A percentile compares a stretch with the other conserved stretches of the same genome.
Evolutionary conservation across 2,329 filamentous ascomycete species (phyloP).

Genomic region (Penicillium crustosum): DNA sequence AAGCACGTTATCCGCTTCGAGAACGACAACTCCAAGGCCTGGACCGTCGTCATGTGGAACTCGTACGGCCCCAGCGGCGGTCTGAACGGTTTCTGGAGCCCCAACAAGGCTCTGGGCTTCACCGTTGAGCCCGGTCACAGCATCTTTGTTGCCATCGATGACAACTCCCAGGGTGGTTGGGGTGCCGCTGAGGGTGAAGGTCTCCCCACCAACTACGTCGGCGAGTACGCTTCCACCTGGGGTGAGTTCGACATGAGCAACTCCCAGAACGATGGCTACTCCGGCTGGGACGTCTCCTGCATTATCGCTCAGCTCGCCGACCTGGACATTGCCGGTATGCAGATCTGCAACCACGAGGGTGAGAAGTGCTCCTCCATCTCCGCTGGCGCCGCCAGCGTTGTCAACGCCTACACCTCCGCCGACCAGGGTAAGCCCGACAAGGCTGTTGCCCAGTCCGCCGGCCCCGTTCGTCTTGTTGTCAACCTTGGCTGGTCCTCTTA

Average conservation of each 20-base stretch:
- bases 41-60: constrained; percentile 45
- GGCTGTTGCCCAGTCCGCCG: constrained; percentile 29
- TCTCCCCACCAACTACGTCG: constrained; percentile 30
- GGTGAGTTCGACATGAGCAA: constrained; percentile 43
- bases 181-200: constrained; percentile 30
- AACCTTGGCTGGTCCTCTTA: constrained; percentile 32
- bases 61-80: constrained; percentile 35
- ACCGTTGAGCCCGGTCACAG: constrained; percentile 30
- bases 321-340: constrained; percentile 37
- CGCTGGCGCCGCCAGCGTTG: constrained; percentile 20
- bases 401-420: constrained; percentile 36
- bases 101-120: constrained; percentile 36
- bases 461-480: constrained; percentile 35
- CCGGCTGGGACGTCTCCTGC: constrained; percentile 44
- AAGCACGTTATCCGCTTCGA: constrained; percentile 38
- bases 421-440: constrained; percentile 31
- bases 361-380: constrained; percentile 35
- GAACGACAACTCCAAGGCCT: constrained; percentile 34
- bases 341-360: constrained; percentile 34
- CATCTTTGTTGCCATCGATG: constrained; percentile 42
- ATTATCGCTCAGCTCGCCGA: constrained; percentile 36
- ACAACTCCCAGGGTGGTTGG: constrained; percentile 40
- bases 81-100: constrained; percentile 37
- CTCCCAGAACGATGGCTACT: constrained; percentile 33
- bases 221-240: constrained; percentile 42